phyloP scores from a whole-genome alignment of 306 rosid species.

The Cucurbita maxima region DNA sequence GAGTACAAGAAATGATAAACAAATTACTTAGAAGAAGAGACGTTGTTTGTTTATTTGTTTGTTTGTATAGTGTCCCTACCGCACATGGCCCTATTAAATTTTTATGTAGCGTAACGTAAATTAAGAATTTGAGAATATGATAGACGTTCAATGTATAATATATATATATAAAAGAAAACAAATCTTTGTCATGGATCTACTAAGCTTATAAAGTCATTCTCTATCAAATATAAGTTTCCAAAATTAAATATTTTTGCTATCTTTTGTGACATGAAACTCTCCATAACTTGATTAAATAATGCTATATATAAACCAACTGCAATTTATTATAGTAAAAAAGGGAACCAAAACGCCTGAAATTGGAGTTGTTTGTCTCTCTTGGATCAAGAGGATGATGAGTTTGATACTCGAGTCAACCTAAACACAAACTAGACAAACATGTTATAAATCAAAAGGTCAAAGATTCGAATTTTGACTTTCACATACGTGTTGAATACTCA shows the following conservation, averaged over 20 bases:
- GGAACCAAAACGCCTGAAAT: too few species aligned
- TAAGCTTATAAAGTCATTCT: not conserved
- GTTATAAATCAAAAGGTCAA: not conserved
- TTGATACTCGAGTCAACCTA: too few species aligned
- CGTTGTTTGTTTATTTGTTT: not conserved
- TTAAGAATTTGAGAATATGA: not conserved
- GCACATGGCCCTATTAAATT: not conserved
- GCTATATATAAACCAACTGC: too few species aligned
- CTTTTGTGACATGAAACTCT: not conserved
- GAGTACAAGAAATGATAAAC: not conserved
- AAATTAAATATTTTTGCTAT: not conserved
- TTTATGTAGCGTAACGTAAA: not conserved
- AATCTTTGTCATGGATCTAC: constrained; percentile 4
- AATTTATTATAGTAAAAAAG: too few species aligned
- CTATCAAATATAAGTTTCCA: not conserved
- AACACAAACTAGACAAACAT: too few species aligned
- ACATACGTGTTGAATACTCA: too few species aligned
- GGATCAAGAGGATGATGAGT: too few species aligned
- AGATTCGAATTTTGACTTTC: not conserved
- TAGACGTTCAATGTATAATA: not conserved
- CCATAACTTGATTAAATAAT: not conserved
- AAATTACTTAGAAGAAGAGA: not conserved
- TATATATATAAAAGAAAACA: not conserved
- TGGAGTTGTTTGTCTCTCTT: too few species aligned
- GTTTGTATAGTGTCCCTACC: not conserved